phyloP scores from a whole-genome alignment of 1,139 yeast genomes.

The Suhomyces coccinellae region DNA sequence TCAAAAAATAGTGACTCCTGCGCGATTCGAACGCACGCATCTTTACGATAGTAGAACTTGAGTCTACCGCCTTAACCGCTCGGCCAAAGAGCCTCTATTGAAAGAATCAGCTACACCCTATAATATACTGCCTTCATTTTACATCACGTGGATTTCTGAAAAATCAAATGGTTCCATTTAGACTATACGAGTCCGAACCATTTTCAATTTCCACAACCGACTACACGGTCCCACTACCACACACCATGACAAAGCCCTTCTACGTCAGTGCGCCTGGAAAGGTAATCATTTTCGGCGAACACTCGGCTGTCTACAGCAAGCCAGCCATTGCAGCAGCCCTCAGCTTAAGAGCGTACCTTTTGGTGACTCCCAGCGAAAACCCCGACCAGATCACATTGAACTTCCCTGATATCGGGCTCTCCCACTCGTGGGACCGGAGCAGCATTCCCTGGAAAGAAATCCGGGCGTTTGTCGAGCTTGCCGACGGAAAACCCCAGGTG shows the following conservation, averaged over 20 bases:
- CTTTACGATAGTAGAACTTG: conserved; percentile 12
- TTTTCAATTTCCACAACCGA: background rate
- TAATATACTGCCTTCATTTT: background rate
- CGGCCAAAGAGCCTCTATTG: conserved; percentile 10
- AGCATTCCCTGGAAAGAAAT: conserved; percentile 64
- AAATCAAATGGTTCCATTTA: background rate
- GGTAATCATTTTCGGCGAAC: conserved; percentile 95
- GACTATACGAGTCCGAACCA: too few species aligned
- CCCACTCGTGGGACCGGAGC: conserved; percentile 57
- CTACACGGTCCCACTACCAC: background rate
- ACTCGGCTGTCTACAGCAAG: conserved; percentile 90
- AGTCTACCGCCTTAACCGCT: conserved; percentile 12
- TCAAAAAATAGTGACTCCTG: conserved; percentile 8
- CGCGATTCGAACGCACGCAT: conserved; percentile 11
- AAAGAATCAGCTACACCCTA: too few species aligned
- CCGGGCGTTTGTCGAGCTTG: conserved; percentile 20
- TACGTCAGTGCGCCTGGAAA: conserved; percentile 95
- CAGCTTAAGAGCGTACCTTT: conserved; percentile 74
- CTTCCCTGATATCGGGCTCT: conserved; percentile 79
- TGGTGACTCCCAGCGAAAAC: conserved; percentile 51
- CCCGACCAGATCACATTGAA: conserved; percentile 54
- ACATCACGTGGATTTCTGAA: background rate
- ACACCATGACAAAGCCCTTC: conserved; percentile 40
- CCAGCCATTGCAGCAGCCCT: conserved; percentile 93
- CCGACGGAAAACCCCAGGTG: conserved; percentile 39